Evolutionary conservation across 2,329 filamentous ascomycete species (phyloP).

Genomic region (Graphilbum ipis-grandicollis): DNA sequence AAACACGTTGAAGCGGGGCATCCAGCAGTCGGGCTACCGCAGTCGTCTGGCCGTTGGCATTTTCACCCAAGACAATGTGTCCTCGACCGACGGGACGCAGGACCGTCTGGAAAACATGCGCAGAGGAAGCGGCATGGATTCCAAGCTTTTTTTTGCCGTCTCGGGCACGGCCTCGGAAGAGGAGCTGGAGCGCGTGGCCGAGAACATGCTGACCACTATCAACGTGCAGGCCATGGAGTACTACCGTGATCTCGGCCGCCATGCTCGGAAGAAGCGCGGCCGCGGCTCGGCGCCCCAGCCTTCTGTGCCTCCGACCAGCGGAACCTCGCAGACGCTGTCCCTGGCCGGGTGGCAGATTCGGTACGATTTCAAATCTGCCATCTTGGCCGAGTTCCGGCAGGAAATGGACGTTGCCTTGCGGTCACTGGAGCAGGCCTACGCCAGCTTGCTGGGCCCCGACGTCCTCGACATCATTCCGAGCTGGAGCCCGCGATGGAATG

Average conservation of each 20-base stretch:
- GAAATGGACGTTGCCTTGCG: conserved; percentile 78
- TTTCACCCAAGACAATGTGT: conserved; percentile 42
- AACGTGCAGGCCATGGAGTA: conserved; percentile 71
- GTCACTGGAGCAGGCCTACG: conserved; percentile 77
- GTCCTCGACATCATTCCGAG: conserved; percentile 76
- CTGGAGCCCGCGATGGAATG: conserved; percentile 83
- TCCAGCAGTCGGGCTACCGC: conserved; percentile 57
- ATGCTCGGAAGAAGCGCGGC: conserved; percentile 73
- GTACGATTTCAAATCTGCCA: conserved; percentile 83
- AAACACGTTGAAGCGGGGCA: conserved; percentile 51
- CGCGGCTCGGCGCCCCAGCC: conserved; percentile 63
- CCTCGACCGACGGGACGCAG: conserved; percentile 28
- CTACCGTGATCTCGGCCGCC: conserved; percentile 86
- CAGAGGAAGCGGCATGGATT: conserved; percentile 61
- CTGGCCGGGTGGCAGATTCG: conserved; percentile 80
- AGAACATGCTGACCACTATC: conserved; percentile 53
- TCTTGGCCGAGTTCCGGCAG: conserved; percentile 84
- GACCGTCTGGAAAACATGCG: conserved; percentile 67
- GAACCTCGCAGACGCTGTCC: conserved; percentile 74
- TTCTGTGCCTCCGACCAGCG: conserved; percentile 64
- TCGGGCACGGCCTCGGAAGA: conserved; percentile 53
- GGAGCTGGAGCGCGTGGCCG: conserved; percentile 58
- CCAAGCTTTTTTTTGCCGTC: conserved; percentile 73
- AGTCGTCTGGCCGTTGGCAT: conserved; percentile 62
- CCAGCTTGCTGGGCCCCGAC: conserved; percentile 64